Evolutionary conservation across 768 basidiomycete genomes (phyloP).

Genomic region (Amanita fuliginea): DNA sequence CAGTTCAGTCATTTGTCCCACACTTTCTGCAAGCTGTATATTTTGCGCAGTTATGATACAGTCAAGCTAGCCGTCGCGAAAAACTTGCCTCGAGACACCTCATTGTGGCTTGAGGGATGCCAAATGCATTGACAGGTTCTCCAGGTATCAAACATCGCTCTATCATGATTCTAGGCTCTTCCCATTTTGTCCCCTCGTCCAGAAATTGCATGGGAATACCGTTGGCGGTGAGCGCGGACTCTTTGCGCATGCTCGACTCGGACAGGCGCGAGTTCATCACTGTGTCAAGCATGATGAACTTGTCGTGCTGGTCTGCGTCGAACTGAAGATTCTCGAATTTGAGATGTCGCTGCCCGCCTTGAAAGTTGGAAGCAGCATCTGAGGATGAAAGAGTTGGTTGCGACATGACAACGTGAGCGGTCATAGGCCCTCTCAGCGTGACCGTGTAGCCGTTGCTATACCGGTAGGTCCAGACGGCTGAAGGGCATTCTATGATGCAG

Average conservation of each 20-base stretch:
- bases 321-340: slow-evolving; percentile 70
- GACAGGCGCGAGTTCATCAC: slow-evolving; percentile 39
- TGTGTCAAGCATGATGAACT: slow-evolving; percentile 56
- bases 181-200: slow-evolving; percentile 53
- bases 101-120: slow-evolving; percentile 85
- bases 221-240: slow-evolving; percentile 14
- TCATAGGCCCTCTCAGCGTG: slow-evolving; percentile 64
- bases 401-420: slow-evolving; percentile 45
- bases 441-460: slow-evolving; percentile 75
- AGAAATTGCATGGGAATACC: slow-evolving; percentile 16
- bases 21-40: slow-evolving; percentile 66
- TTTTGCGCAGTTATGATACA: slow-evolving; percentile 7
- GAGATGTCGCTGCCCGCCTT: slow-evolving; percentile 22
- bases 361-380: slow-evolving; percentile 9
- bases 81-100: slow-evolving; percentile 65
- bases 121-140: slow-evolving; percentile 82
- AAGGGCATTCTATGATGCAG: slow-evolving; percentile 57
- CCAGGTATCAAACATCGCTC: slow-evolving; percentile 60
- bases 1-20: slow-evolving; percentile 69
- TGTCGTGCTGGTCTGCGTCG: slow-evolving; percentile 63
- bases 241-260: slow-evolving; percentile 22
- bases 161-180: slow-evolving; percentile 52
- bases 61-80: neutral
- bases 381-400: slow-evolving; percentile 16
- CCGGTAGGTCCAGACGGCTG: slow-evolving; percentile 73